These are phyloP conservation scores for Thinopyrum elongatum DNA, from an alignment of 176 grass and related monocot genomes.

Conservation along the genomic window DNA sequence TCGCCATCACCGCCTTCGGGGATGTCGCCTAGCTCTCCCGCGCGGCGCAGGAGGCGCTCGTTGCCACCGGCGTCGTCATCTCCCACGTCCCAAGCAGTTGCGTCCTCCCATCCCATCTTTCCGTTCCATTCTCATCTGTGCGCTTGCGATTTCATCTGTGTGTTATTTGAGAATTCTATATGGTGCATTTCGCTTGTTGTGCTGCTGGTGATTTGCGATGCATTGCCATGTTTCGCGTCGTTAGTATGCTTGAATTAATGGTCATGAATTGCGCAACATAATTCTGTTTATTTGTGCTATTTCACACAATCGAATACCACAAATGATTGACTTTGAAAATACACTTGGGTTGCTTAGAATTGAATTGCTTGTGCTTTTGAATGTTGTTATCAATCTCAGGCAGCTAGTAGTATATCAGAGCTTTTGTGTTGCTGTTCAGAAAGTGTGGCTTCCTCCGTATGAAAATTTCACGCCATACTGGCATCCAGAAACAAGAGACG, in stretches of 20 bases:
- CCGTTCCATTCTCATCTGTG: not conserved
- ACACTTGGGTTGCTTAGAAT: not conserved
- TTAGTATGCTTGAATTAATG: not conserved
- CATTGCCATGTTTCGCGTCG: not conserved
- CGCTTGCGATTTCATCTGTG: not conserved
- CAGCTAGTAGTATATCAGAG: not conserved
- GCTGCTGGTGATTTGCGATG: not conserved
- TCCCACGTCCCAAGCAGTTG: constrained; percentile 70
- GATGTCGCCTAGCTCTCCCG: constrained; percentile 63
- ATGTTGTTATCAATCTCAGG: not conserved
- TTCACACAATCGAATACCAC: not conserved
- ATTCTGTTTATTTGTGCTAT: no score
- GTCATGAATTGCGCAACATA: no score
- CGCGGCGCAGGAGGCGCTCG: constrained; percentile 52
- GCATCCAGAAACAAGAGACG: no score
- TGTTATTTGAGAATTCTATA: not conserved
- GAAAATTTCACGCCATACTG: not conserved
- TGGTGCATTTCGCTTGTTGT: constrained; percentile 6
- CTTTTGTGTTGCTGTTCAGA: not conserved
- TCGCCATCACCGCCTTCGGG: constrained; percentile 78
- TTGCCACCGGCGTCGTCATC: constrained; percentile 70
- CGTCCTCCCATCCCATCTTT: constrained; percentile 10
- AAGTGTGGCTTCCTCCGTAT: not conserved
- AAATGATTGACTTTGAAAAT: not conserved
- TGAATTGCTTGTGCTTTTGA: not conserved